A percentile compares a stretch with the other conserved stretches of the same genome.
Conservation (phyloP, 2,329 filamentous ascomycete species). For the Neonectria punicea region DNA sequence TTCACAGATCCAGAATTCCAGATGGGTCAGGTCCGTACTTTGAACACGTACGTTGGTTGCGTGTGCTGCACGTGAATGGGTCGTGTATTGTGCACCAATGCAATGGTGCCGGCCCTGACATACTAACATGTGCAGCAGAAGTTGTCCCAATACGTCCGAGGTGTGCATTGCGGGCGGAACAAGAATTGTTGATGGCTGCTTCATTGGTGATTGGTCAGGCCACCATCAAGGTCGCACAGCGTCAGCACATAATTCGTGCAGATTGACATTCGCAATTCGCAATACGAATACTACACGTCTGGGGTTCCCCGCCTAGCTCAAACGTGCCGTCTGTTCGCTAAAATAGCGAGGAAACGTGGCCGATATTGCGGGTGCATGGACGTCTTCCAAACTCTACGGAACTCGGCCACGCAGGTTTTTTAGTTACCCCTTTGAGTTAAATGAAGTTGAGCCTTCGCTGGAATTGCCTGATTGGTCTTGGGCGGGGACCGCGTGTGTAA, state of each 20-base stretch:
- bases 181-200: background rate
- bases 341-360: background rate
- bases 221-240: background rate
- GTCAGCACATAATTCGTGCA: background rate
- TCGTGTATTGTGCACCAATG: background rate
- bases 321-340: background rate
- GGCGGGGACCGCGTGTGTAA: background rate
- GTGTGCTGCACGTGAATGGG: background rate
- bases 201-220: background rate
- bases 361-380: background rate
- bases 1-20: background rate
- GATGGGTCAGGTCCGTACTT: background rate
- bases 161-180: background rate
- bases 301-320: conserved; percentile 1
- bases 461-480: background rate
- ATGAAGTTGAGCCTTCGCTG: background rate
- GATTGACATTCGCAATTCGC: no score
- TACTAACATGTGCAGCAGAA: background rate
- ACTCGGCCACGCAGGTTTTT: background rate
- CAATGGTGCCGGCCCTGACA: background rate
- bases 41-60: background rate
- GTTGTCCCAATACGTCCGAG: background rate
- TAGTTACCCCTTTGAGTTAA: background rate
- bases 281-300: background rate
- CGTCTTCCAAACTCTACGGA: background rate